Percentiles rank a stretch among this genome's conserved stretches.
phyloP scores from a whole-genome alignment of 345 rosid species.

The Brassica rapa region DNA sequence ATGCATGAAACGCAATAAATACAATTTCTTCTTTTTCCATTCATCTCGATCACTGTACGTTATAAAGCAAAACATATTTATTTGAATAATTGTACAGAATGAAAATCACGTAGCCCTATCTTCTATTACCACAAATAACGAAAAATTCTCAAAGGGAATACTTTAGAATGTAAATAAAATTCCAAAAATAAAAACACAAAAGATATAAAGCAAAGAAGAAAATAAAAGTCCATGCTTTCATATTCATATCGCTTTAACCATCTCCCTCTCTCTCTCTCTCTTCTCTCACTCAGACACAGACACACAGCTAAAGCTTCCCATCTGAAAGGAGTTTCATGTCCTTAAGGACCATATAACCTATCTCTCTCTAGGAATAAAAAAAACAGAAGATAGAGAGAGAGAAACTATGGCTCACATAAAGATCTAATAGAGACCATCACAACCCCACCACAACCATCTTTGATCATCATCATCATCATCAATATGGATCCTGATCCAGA shows the following conservation, averaged over 20 bases:
- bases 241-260: conserved; percentile 63
- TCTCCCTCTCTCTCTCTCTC: conserved; percentile 22
- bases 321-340: conserved; percentile 52
- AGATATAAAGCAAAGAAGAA: conserved; percentile 32
- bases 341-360: conserved; percentile 39
- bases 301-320: conserved; percentile 55
- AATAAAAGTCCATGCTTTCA: conserved; percentile 49
- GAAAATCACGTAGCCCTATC: conserved; percentile 30
- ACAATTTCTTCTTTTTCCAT: conserved; percentile 16
- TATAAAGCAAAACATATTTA: neutral
- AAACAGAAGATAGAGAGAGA: conserved; percentile 25
- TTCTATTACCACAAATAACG: conserved; percentile 36
- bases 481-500: conserved; percentile 59
- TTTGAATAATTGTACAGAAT: conserved; percentile 26
- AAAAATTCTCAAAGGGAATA: conserved; percentile 36
- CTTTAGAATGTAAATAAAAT: conserved; percentile 36
- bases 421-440: conserved; percentile 46
- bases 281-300: conserved; percentile 29
- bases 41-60: conserved; percentile 26
- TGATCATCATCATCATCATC: conserved; percentile 50
- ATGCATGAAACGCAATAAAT: conserved; percentile 27
- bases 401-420: conserved; percentile 42
- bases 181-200: conserved; percentile 36
- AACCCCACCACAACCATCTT: conserved; percentile 53
- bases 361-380: conserved; percentile 32